Percentiles rank a stretch among this genome's conserved stretches.
These are phyloP conservation scores for Geranium brycei DNA, from an alignment of 345 rosid genomes.

Conservation along the genomic window DNA sequence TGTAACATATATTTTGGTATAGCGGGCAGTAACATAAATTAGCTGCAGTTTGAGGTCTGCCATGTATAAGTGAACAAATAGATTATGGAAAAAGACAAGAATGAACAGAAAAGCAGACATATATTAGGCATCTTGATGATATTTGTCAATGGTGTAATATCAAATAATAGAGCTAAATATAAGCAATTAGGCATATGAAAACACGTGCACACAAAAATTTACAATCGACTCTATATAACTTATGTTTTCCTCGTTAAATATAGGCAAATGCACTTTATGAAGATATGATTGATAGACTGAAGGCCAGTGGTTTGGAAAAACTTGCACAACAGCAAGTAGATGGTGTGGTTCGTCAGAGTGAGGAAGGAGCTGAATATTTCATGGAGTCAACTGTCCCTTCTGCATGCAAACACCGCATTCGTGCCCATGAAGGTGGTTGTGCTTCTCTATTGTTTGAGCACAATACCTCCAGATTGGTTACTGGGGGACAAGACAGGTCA, in stretches of 20 bases:
- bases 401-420: constrained; percentile 56
- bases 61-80: neutral
- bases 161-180: neutral
- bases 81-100: neutral
- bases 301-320: constrained; percentile 74
- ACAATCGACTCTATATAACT: too few relatives aligned
- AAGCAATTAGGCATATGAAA: neutral
- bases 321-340: constrained; percentile 91
- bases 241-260: too few relatives aligned
- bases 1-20: neutral
- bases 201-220: neutral
- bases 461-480: constrained; percentile 60
- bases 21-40: too few relatives aligned
- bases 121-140: too few relatives aligned
- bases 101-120: neutral
- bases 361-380: constrained; percentile 83
- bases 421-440: constrained; percentile 93
- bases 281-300: constrained; percentile 75
- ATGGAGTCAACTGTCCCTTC: constrained; percentile 65
- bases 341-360: constrained; percentile 81
- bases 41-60: neutral
- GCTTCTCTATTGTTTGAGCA: constrained; percentile 67
- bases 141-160: too few relatives aligned
- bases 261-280: constrained; percentile 86
- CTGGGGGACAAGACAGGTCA: constrained; percentile 79